These are phyloP conservation scores for Volvariella surrecta DNA, from an alignment of 1,284 basidiomycete genomes.

Conservation along the genomic window DNA sequence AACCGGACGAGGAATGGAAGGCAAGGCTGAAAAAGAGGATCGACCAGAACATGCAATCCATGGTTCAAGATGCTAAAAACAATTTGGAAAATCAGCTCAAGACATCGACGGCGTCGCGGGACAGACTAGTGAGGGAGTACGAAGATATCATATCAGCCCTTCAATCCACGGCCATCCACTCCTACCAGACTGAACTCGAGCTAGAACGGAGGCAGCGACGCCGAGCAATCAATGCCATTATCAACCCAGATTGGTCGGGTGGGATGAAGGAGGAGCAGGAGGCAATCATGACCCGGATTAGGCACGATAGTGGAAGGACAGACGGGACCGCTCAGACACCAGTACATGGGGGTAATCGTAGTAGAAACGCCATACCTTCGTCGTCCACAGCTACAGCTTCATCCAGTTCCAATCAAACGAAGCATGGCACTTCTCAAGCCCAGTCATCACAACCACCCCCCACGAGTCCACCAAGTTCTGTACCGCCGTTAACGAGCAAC, in stretches of 20 bases:
- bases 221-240: conserved; percentile 27
- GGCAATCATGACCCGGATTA: conserved; percentile 28
- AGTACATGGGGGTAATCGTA: too few relatives aligned
- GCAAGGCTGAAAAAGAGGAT: conserved; percentile 30
- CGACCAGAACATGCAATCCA: conserved; percentile 30
- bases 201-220: conserved; percentile 32
- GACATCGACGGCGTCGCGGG: conserved; percentile 16
- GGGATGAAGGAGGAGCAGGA: conserved; percentile 32
- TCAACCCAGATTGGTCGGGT: conserved; percentile 26
- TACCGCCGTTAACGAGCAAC: too few relatives aligned
- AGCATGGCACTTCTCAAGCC: too few relatives aligned
- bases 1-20: conserved; percentile 50
- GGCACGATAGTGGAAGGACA: conserved; percentile 9
- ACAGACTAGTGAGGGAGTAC: conserved; percentile 28
- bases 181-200: conserved; percentile 29
- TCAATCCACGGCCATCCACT: conserved; percentile 28
- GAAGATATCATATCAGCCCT: conserved; percentile 29
- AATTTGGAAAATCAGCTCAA: conserved; percentile 29
- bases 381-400: too few relatives aligned
- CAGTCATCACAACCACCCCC: too few relatives aligned
- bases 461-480: too few relatives aligned
- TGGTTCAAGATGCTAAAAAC: conserved; percentile 40
- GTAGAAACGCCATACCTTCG: too few relatives aligned
- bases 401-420: too few relatives aligned
- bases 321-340: too few relatives aligned